A percentile compares a stretch with the other conserved stretches of the same genome.
Evolutionary conservation across 2,329 filamentous ascomycete genomes (phyloP).

Genomic region (Paracorniculantispora psalliotae): DNA sequence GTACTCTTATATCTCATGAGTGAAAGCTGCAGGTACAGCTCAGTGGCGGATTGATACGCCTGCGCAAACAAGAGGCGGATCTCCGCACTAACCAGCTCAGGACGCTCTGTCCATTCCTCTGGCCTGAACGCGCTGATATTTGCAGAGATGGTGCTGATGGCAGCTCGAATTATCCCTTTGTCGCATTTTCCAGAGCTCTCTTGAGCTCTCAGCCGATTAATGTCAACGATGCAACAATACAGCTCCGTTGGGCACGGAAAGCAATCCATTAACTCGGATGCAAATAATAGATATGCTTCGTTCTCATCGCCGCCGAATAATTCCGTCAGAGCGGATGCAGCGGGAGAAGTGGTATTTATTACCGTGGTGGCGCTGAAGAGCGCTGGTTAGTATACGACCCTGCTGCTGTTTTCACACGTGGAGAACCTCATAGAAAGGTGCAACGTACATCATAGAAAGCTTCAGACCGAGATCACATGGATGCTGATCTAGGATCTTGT

Average conservation of each 20-base stretch:
- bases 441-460: not conserved
- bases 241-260: not conserved
- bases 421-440: not conserved
- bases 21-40: not conserved
- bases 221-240: not conserved
- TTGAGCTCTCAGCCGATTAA: not conserved
- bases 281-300: not conserved
- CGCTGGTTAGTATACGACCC: not conserved
- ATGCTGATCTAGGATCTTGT: too few relatives aligned
- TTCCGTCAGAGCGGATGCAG: not conserved
- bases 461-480: not conserved
- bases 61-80: not conserved
- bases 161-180: not conserved
- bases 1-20: not conserved
- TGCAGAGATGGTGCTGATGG: not conserved
- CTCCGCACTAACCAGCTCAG: not conserved
- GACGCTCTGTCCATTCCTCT: not conserved
- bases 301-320: not conserved
- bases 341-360: not conserved
- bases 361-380: not conserved
- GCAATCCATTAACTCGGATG: not conserved
- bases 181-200: not conserved
- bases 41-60: not conserved
- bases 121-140: not conserved
- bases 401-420: not conserved